Conservation (phyloP, 257 asterid genomes). For the Echites panduratus region DNA sequence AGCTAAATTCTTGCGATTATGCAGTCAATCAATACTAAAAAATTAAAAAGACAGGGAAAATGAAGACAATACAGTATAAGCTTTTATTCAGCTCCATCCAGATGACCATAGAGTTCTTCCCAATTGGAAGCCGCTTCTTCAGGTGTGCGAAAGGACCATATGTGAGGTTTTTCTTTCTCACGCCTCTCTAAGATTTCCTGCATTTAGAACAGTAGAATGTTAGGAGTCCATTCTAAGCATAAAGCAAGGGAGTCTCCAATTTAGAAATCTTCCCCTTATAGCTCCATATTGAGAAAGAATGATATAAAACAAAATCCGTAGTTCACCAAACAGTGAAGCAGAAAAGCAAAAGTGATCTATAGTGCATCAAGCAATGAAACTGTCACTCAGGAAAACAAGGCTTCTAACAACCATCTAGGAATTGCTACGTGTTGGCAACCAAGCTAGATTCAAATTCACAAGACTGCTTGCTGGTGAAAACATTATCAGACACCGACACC, state of each 20-base stretch:
- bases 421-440: not conserved
- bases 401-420: not conserved
- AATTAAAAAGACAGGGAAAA: not conserved
- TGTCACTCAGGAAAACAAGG: not conserved
- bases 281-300: not conserved
- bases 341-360: not conserved
- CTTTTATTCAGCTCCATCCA: slow-evolving; percentile 30
- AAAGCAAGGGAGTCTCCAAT: not conserved
- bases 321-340: not conserved
- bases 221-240: not conserved
- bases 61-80: slow-evolving; percentile 2
- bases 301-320: not conserved
- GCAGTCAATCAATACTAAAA: not conserved
- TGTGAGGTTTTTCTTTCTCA: slow-evolving; percentile 22
- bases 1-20: slow-evolving; percentile 3
- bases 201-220: slow-evolving; percentile 17
- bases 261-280: not conserved
- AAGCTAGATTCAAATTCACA: not conserved
- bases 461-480: not conserved
- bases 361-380: not conserved
- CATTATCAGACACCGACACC: not conserved
- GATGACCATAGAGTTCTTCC: slow-evolving; percentile 23
- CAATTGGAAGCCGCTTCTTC: slow-evolving; percentile 28
- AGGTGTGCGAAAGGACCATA: slow-evolving; percentile 31
- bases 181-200: slow-evolving; percentile 42